Percentiles rank a stretch among this genome's conserved stretches.
These are phyloP conservation scores for Meyerozyma smithsonii DNA, from an alignment of 1,139 yeast species.

Conservation along the genomic window DNA sequence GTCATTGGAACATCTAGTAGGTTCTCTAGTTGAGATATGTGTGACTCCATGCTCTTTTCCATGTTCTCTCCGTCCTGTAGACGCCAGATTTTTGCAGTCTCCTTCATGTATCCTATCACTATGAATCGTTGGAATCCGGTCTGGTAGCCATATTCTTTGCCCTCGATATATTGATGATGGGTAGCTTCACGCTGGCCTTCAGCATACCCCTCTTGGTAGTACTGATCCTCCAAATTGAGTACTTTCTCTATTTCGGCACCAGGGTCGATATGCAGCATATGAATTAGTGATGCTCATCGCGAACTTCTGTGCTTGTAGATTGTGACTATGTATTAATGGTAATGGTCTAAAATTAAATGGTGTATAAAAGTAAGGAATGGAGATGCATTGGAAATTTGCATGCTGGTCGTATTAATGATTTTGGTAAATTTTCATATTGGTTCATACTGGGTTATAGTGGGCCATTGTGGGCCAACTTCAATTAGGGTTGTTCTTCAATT, in stretches of 20 bases:
- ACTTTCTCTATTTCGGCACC: constrained; percentile 38
- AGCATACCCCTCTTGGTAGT: constrained; percentile 55
- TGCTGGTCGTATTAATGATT: too few relatives aligned
- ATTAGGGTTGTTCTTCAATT: neutral
- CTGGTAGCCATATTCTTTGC: constrained; percentile 74
- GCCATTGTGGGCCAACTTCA: too few relatives aligned
- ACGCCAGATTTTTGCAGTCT: constrained; percentile 43
- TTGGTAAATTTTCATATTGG: neutral
- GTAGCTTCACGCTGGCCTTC: constrained; percentile 50
- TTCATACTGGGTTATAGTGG: neutral
- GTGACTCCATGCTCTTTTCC: constrained; percentile 18
- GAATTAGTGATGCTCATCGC: neutral
- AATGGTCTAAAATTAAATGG: neutral
- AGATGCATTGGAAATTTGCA: too few relatives aligned
- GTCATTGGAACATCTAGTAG: constrained; percentile 23
- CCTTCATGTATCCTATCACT: constrained; percentile 59
- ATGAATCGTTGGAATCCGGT: constrained; percentile 71
- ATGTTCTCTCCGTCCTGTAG: constrained; percentile 14
- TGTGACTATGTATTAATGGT: neutral
- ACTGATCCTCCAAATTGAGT: constrained; percentile 51
- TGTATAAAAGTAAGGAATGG: neutral
- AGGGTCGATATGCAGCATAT: neutral
- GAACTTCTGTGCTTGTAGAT: neutral
- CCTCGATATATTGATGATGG: constrained; percentile 49
- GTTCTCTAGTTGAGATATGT: constrained; percentile 24